Conservation (phyloP, 768 basidiomycete genomes). For the Mycena indigotica region DNA sequence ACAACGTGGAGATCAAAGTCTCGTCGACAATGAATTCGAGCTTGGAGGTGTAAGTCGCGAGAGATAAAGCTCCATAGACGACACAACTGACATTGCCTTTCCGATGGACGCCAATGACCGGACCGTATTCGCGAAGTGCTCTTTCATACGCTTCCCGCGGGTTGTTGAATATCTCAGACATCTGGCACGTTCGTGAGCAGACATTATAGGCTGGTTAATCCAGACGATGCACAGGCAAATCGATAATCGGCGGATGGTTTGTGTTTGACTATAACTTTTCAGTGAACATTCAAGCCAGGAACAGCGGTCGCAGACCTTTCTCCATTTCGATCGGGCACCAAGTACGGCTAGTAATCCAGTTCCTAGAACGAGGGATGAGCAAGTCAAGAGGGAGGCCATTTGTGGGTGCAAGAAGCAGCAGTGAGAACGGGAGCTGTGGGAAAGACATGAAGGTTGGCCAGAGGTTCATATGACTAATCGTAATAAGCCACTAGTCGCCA, state of each 20-base stretch:
- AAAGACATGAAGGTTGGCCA: too few species aligned
- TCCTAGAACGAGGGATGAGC: not conserved
- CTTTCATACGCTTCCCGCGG: slow-evolving; percentile 35
- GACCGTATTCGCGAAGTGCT: slow-evolving; percentile 31
- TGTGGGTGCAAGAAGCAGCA: not conserved
- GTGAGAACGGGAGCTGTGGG: too few species aligned
- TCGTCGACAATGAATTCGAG: slow-evolving; percentile 38
- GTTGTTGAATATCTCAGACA: slow-evolving; percentile 29
- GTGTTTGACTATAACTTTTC: not conserved
- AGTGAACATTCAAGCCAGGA: not conserved
- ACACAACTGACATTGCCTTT: slow-evolving; percentile 34
- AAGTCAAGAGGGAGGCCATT: not conserved
- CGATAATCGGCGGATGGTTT: slow-evolving; percentile 21
- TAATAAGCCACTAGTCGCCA: too few species aligned
- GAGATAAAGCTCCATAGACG: not conserved
- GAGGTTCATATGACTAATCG: too few species aligned
- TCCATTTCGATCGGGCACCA: not conserved
- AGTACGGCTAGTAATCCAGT: not conserved
- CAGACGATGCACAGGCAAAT: slow-evolving; percentile 16
- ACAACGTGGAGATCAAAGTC: slow-evolving; percentile 28
- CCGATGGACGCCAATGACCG: slow-evolving; percentile 33
- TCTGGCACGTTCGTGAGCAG: too few species aligned
- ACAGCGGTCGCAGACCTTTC: not conserved
- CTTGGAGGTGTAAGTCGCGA: slow-evolving; percentile 14
- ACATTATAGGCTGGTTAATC: too few species aligned